Evolutionary conservation across 768 basidiomycete genomes (phyloP).

Genomic region (Chalciporus pseudorubinellus): DNA sequence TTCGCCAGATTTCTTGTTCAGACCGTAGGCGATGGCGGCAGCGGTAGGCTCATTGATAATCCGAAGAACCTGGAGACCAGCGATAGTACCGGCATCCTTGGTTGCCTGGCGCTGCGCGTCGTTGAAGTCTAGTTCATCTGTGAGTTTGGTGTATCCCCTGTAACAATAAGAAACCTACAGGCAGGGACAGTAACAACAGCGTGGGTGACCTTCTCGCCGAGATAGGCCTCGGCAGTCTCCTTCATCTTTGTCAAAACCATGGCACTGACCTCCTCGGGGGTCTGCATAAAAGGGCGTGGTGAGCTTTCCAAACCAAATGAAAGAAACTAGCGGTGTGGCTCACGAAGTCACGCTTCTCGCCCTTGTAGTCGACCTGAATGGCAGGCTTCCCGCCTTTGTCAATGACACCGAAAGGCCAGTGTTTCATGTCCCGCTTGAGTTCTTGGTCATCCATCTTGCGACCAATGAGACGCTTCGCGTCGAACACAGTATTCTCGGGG

Average conservation of each 20-base stretch:
- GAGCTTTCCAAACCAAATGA: background rate
- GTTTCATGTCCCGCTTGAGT: slow-evolving; percentile 79
- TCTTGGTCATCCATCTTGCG: slow-evolving; percentile 81
- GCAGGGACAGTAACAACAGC: slow-evolving; percentile 98
- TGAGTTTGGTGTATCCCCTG: background rate
- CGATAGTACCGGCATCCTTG: slow-evolving; percentile 95
- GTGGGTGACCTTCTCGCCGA: slow-evolving; percentile 93
- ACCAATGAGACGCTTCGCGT: slow-evolving; percentile 94
- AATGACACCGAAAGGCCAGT: slow-evolving; percentile 87
- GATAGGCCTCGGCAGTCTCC: slow-evolving; percentile 98
- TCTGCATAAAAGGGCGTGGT: slow-evolving; percentile 39
- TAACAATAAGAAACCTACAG: slow-evolving; percentile 46
- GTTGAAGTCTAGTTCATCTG: slow-evolving; percentile 81
- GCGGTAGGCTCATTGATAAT: slow-evolving; percentile 99
- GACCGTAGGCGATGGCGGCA: slow-evolving; percentile 96
- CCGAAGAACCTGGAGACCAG: slow-evolving; percentile 91
- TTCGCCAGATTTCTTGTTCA: slow-evolving; percentile 94
- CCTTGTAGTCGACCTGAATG: slow-evolving; percentile 76
- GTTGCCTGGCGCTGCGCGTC: slow-evolving; percentile 99
- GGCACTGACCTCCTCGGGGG: slow-evolving; percentile 91
- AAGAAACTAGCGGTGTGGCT: slow-evolving; percentile 30
- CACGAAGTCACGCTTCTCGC: slow-evolving; percentile 80
- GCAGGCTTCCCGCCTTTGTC: slow-evolving; percentile 79
- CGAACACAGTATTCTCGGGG: slow-evolving; percentile 92
- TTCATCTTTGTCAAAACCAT: slow-evolving; percentile 99